These are phyloP conservation scores for Nemania abortiva DNA, from an alignment of 2,329 filamentous ascomycete species.

Conservation along the genomic window DNA sequence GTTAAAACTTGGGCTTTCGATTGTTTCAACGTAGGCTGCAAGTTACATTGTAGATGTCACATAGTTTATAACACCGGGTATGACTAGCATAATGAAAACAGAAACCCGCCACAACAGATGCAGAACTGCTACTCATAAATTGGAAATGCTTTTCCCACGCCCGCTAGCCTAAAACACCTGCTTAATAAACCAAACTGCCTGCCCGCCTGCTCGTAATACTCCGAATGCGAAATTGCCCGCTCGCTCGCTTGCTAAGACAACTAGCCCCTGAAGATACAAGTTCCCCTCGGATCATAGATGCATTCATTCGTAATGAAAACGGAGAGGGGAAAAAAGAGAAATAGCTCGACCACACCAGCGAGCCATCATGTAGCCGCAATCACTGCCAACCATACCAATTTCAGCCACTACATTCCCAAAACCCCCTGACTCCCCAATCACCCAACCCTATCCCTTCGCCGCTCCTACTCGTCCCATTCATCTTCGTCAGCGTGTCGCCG, in stretches of 20 bases:
- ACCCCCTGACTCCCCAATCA: not conserved
- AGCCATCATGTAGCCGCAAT: not conserved
- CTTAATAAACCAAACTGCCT: not conserved
- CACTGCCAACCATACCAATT: not conserved
- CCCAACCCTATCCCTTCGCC: not conserved
- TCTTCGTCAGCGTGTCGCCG: conserved; percentile 8
- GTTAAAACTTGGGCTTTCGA: no score
- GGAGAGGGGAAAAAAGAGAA: not conserved
- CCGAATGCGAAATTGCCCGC: conserved; percentile 9
- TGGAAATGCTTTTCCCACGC: conserved; percentile 24
- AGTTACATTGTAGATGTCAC: no score
- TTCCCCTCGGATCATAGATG: conserved; percentile 13
- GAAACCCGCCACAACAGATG: not conserved
- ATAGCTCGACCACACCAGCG: not conserved
- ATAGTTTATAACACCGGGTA: not conserved
- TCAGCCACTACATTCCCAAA: not conserved
- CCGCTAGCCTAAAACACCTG: conserved; percentile 14
- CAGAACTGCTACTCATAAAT: conserved; percentile 5
- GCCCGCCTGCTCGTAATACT: not conserved
- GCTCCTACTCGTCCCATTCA: conserved; percentile 16
- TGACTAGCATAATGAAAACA: not conserved
- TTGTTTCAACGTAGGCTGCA: no score
- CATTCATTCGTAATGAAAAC: conserved; percentile 16
- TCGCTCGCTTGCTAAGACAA: conserved; percentile 6
- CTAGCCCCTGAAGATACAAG: not conserved